These are phyloP conservation scores for Blastosporella zonata DNA, from an alignment of 1,284 basidiomycete genomes.

Conservation along the genomic window DNA sequence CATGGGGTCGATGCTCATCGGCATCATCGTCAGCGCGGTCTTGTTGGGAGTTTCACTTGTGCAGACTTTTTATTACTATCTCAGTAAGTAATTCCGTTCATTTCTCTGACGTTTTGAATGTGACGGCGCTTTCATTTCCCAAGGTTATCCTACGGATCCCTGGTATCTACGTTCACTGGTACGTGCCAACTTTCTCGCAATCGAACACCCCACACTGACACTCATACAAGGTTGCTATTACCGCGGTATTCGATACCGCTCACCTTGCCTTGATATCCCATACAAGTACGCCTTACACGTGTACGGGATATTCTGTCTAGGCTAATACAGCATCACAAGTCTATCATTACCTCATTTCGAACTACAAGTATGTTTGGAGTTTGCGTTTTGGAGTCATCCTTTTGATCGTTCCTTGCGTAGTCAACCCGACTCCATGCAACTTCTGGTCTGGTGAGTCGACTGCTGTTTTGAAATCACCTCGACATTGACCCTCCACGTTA, in stretches of 20 bases:
- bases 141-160: slow-evolving; percentile 35
- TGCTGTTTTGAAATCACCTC: neutral
- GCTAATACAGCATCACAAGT: slow-evolving; percentile 8
- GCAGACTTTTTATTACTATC: slow-evolving; percentile 27
- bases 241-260: slow-evolving; percentile 18
- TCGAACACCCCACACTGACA: neutral
- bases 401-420: neutral
- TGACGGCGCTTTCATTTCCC: neutral
- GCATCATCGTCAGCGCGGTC: slow-evolving; percentile 23
- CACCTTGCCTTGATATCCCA: slow-evolving; percentile 20
- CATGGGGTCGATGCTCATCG: slow-evolving; percentile 26
- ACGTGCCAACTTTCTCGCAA: slow-evolving; percentile 5
- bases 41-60: slow-evolving; percentile 26
- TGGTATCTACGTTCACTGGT: slow-evolving; percentile 36
- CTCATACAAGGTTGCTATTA: slow-evolving; percentile 16
- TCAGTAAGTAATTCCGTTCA: slow-evolving; percentile 17
- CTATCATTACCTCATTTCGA: slow-evolving; percentile 21
- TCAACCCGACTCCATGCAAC: slow-evolving; percentile 11
- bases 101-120: neutral
- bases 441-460: slow-evolving; percentile 17
- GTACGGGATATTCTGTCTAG: neutral
- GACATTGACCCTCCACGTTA: neutral
- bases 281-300: slow-evolving; percentile 12
- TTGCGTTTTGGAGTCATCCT: neutral
- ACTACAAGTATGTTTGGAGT: slow-evolving; percentile 15